A percentile compares a stretch with the other conserved stretches of the same genome.
These are phyloP conservation scores for Inga oerstediana DNA, from an alignment of 306 rosid species.

Conservation along the genomic window DNA sequence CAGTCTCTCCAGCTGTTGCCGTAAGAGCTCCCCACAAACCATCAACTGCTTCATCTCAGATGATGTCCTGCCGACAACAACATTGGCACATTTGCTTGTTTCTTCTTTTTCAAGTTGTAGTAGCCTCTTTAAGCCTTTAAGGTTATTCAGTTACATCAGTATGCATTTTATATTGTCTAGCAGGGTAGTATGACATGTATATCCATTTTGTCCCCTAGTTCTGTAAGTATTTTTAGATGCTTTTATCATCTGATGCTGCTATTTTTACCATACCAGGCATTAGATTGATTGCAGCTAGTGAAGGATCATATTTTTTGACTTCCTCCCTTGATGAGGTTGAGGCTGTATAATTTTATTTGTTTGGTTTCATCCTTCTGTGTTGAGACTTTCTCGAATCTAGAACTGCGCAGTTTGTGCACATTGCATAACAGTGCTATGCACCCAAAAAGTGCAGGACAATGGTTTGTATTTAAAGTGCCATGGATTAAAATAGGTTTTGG, in stretches of 20 bases:
- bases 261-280: conserved; percentile 47
- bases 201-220: conserved; percentile 43
- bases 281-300: conserved; percentile 36
- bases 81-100: conserved; percentile 46
- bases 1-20: conserved; percentile 89
- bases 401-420: background rate
- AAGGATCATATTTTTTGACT: conserved; percentile 31
- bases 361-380: background rate
- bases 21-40: conserved; percentile 86
- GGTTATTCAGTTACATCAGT: conserved; percentile 14
- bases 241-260: conserved; percentile 44
- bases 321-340: conserved; percentile 29
- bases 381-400: background rate
- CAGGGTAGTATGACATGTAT: conserved; percentile 57
- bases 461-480: background rate
- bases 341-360: conserved; percentile 42
- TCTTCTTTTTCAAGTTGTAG: conserved; percentile 43
- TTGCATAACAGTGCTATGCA: background rate
- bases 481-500: background rate
- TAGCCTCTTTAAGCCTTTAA: conserved; percentile 24
- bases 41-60: conserved; percentile 61
- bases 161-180: conserved; percentile 33
- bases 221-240: conserved; percentile 41
- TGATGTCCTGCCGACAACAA: conserved; percentile 38
- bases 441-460: background rate